Base-by-base conservation (phyloP, 768 basidiomycete species). In the Leucosporidium yakuticum region DNA sequence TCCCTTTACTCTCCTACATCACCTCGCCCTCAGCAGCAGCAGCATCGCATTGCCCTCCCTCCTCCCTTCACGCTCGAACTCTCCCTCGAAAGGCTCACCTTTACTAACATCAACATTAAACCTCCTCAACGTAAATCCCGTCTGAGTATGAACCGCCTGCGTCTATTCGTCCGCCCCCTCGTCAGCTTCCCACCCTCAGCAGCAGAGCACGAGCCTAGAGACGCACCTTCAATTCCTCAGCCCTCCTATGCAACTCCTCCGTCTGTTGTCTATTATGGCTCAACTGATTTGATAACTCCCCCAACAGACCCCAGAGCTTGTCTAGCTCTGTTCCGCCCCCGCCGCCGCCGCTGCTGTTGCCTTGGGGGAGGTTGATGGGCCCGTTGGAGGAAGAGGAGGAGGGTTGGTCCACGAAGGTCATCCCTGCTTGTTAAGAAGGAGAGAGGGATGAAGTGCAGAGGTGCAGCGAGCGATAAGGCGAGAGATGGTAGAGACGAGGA, bases 21-120 rank as follows among this genome's bases (percentile, higher is more conserved):
- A 6, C 34, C 34, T 6, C 6, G 6, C 34, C 34, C 12, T 12
- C 12, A 5, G 34, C 34, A 5, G 12, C 6, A 5, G 34, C 34
- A 36, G 34, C 34, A 12, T 12, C 11, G 3, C 39, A 44, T 8
- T 15, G 23, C 65, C 44, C 48, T 21, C 61, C 51, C n/a, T 8
- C 51, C 51, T 9, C 14, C 51, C n/a, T 2, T 58, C 63, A 54
- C 31, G 27, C 60, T 55, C 36, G n/a, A 48, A n/a, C 62, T 65
- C 50, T 14, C 19, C n/a, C 20, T 2, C 31, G 8, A 76, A n/a
- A n/a, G n/a, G n/a, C 81, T 64, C 70, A 88, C 90, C 90, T 82
- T 89, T 86, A 20, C 89, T 85, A 8, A 97, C 85, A 77, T 97
- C 93, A 14, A 86, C 84, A 77, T 95, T 94, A 78, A 88, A 90